These are phyloP conservation scores for Haemoproteus tartakovskyi DNA, from an alignment of 169 alveolate species.

Conservation along the genomic window DNA sequence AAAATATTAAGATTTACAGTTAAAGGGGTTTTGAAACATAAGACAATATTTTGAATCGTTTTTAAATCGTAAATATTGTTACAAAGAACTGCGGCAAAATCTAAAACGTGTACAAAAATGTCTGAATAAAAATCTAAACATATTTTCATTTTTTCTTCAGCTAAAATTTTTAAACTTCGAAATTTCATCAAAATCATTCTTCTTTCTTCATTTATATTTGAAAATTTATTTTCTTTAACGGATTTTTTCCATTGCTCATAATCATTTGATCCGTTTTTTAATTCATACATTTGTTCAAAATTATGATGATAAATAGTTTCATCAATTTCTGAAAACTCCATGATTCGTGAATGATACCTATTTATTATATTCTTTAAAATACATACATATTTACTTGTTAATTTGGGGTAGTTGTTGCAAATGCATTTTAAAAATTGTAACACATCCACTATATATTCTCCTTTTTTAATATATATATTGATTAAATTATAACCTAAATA, in stretches of 20 bases:
- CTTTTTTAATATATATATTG: conserved; percentile 40
- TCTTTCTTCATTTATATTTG: conserved; percentile 55
- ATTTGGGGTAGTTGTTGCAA: conserved; percentile 26
- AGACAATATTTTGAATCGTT: conserved; percentile 32
- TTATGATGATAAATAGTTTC: conserved; percentile 45
- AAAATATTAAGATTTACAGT: conserved; percentile 60
- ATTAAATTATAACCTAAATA: conserved; percentile 18
- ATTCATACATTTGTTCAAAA: conserved; percentile 19
- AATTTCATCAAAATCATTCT: conserved; percentile 23
- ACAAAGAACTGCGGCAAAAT: conserved; percentile 59
- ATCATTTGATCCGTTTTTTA: background rate
- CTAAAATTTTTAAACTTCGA: conserved; percentile 31
- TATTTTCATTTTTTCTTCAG: conserved; percentile 56
- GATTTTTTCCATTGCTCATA: background rate
- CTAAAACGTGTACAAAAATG: conserved; percentile 43
- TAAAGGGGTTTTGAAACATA: conserved; percentile 54
- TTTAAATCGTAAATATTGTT: conserved; percentile 51
- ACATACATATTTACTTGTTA: conserved; percentile 41
- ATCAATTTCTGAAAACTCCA: conserved; percentile 63
- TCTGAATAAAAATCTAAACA: conserved; percentile 62
- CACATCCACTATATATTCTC: conserved; percentile 34
- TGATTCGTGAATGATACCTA: conserved; percentile 52
- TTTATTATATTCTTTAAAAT: conserved; percentile 40
- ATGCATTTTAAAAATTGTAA: conserved; percentile 12
- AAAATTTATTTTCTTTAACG: conserved; percentile 6